These are phyloP conservation scores for Limonium bicolor DNA, from an alignment of 148 eudicot genomes.

Conservation along the genomic window DNA sequence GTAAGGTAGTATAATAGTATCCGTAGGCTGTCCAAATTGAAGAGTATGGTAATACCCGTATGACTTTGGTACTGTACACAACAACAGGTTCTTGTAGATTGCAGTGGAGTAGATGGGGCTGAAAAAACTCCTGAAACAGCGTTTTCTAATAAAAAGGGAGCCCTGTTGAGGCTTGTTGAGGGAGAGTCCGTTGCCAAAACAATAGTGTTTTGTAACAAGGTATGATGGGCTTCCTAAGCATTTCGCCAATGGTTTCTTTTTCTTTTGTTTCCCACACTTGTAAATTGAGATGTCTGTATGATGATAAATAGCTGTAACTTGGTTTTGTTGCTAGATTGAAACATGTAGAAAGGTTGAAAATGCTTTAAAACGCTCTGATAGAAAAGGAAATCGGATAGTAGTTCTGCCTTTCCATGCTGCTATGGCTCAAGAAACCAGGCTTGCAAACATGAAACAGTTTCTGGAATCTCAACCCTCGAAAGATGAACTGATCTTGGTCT, in stretches of 20 bases:
- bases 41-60: too few relatives aligned
- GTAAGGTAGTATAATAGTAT: too few relatives aligned
- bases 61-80: too few relatives aligned
- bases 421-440: slow-evolving; percentile 56
- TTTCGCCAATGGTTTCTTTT: too few relatives aligned
- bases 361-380: slow-evolving; percentile 66
- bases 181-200: slow-evolving; percentile 57
- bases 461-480: slow-evolving; percentile 19
- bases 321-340: slow-evolving; percentile 50
- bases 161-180: slow-evolving; percentile 65
- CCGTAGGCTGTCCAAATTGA: too few relatives aligned
- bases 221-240: too few relatives aligned
- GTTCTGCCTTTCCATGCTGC: slow-evolving; percentile 90
- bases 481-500: slow-evolving; percentile 54
- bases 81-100: slow-evolving; percentile 71
- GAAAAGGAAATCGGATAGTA: slow-evolving; percentile 34
- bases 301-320: too few relatives aligned
- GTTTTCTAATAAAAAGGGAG: slow-evolving; percentile 70
- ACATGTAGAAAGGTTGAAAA: slow-evolving; percentile 96
- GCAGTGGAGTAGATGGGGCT: slow-evolving; percentile 72
- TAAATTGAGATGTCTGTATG: too few relatives aligned
- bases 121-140: slow-evolving; percentile 87
- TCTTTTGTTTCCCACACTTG: too few relatives aligned
- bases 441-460: slow-evolving; percentile 79
- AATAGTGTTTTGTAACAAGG: slow-evolving; percentile 96